These are phyloP conservation scores for Triadica sebifera DNA, from an alignment of 345 rosid genomes.

Conservation along the genomic window DNA sequence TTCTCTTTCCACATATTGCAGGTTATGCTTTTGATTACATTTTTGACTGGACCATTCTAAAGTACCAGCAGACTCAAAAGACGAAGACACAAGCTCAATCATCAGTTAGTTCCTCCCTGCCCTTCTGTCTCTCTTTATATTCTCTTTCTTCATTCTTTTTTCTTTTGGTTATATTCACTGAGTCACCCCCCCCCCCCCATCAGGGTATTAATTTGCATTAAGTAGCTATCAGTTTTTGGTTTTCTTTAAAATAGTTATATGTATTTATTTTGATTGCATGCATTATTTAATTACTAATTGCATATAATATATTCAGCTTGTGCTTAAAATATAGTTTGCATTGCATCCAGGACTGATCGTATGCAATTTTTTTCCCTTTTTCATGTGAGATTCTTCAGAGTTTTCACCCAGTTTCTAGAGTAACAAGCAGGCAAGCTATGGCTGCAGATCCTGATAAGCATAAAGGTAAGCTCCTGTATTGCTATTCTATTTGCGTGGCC, in stretches of 20 bases:
- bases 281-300: not conserved
- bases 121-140: not conserved
- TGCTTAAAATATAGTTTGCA: not conserved
- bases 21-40: slow-evolving; percentile 4
- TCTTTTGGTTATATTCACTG: too few relatives aligned
- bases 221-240: not conserved
- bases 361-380: slow-evolving; percentile 2
- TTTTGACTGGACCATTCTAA: slow-evolving; percentile 14
- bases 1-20: not conserved
- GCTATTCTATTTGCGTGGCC: not conserved
- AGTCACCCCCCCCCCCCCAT: too few relatives aligned
- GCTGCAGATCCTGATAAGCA: slow-evolving; percentile 26
- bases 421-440: slow-evolving; percentile 28
- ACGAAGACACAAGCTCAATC: slow-evolving; percentile 22
- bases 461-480: slow-evolving; percentile 27
- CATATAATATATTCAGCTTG: not conserved
- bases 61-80: slow-evolving; percentile 23
- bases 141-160: not conserved
- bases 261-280: not conserved
- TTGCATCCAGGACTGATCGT: not conserved
- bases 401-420: slow-evolving; percentile 34
- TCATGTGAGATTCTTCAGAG: slow-evolving; percentile 22
- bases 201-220: not conserved
- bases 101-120: slow-evolving; percentile 7
- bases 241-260: not conserved